Base-by-base conservation (phyloP, 169 alveolate species). In the Theileria parva region DNA sequence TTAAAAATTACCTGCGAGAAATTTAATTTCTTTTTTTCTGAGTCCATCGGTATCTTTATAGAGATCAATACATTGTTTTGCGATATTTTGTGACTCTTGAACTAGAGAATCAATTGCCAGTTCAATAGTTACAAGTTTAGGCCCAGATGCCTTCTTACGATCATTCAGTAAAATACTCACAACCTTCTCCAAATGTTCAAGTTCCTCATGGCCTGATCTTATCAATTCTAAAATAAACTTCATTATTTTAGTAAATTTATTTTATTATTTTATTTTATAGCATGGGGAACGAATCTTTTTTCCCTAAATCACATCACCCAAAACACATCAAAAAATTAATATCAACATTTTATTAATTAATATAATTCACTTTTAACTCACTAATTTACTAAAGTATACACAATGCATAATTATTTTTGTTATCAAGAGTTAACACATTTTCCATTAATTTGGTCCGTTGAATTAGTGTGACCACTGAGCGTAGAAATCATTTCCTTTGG, bases 401-500 rank as follows among this genome's bases (percentile, higher is more conserved):
- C 15, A 17, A 57, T 25, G 15, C 1, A 57, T 57, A 57, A 6
- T 6, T 2, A 6, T 57, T 11, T 25, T 57, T 25, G 15, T 57
- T 17, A 57, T 2, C 34, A 57, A 3, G 32, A 57, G 13, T 21
- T 13, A 19, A 57, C 37, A 21, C 66, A 57, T 19, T 57, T 57
- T 21, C 66, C n/a, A 57, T 32, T 32, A 32, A 32, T 32, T 2
- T 5, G 5, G 8, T 32, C 5, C 8, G 13, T 53, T 25, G 30
- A 53, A 61, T 51, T 76, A 83, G 11, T 80, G 73, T 21, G 77
- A 68, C 94, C 94, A 87, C 55, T 83, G 64, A 64, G 72, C 68
- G 91, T 91, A 94, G 86, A 94, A 92, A 89, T 94, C 97, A 77
- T 94, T 92, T 23, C 97, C 97, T 78, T 91, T 90, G 75, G 92